These are phyloP conservation scores for Millerozyma acaciae DNA, from an alignment of 805 yeast species.

Conservation along the genomic window DNA sequence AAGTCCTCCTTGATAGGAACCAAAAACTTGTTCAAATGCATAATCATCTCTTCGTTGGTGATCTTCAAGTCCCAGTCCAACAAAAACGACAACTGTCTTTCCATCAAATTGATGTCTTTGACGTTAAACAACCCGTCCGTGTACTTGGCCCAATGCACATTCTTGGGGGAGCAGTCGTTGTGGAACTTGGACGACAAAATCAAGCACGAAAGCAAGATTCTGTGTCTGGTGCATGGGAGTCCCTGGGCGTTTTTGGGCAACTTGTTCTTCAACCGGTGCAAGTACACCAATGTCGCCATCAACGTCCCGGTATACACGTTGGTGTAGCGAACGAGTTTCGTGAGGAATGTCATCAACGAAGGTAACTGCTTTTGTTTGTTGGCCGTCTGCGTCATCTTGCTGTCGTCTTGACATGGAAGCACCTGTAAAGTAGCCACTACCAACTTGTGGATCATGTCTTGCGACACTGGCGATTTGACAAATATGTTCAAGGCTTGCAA, in stretches of 20 bases:
- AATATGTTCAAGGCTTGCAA: conserved; percentile 55
- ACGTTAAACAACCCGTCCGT: conserved; percentile 68
- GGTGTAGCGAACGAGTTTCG: conserved; percentile 66
- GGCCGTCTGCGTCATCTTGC: conserved; percentile 21
- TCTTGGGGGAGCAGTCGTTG: conserved; percentile 76
- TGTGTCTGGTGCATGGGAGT: conserved; percentile 73
- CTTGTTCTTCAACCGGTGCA: conserved; percentile 55
- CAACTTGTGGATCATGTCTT: conserved; percentile 68
- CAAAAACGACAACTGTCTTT: conserved; percentile 65
- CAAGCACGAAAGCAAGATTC: conserved; percentile 71
- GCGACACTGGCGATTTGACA: conserved; percentile 64
- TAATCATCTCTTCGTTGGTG: conserved; percentile 40
- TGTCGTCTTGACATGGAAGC: conserved; percentile 53
- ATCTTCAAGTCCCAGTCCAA: conserved; percentile 67
- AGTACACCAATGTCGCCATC: conserved; percentile 66
- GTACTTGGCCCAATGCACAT: conserved; percentile 74
- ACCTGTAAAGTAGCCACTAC: conserved; percentile 66
- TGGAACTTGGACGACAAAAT: conserved; percentile 70
- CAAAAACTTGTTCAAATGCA: conserved; percentile 42
- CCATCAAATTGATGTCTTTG: conserved; percentile 76
- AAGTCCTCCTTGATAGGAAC: conserved; percentile 47
- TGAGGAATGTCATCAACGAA: conserved; percentile 70
- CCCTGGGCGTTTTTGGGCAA: conserved; percentile 74
- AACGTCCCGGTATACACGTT: conserved; percentile 79
- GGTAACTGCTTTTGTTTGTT: conserved; percentile 47